These are phyloP conservation scores for Gynostemma pentaphyllum DNA, from an alignment of 306 rosid genomes.

Conservation along the genomic window DNA sequence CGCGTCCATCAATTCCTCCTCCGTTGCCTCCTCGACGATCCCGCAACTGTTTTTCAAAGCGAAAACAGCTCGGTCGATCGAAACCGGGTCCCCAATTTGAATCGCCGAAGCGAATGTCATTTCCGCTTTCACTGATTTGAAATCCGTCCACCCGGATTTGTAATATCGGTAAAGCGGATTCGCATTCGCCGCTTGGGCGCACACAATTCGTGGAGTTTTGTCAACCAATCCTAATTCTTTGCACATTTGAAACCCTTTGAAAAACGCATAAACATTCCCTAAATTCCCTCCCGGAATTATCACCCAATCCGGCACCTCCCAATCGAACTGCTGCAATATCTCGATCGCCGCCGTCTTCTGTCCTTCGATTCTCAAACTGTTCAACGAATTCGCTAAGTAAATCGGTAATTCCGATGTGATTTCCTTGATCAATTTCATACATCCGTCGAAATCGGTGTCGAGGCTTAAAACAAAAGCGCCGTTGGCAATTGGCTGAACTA, in stretches of 20 bases:
- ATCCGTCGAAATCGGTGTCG: conserved; percentile 4
- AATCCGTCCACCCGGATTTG: conserved; percentile 1
- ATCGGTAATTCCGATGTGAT: conserved; percentile 1
- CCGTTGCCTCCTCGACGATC: conserved; percentile 1
- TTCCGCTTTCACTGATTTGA: not conserved
- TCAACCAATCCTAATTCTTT: conserved; percentile 1
- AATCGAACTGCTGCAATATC: conserved; percentile 1
- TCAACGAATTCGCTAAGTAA: conserved; percentile 1
- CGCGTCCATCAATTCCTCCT: conserved; percentile 6
- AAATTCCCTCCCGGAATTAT: not conserved
- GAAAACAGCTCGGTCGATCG: not conserved
- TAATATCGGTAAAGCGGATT: conserved; percentile 1
- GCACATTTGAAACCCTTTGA: conserved; percentile 4
- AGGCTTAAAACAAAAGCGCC: conserved; percentile 7
- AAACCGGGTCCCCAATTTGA: conserved; percentile 2
- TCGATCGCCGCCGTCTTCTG: conserved; percentile 3
- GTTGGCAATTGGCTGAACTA: conserved; percentile 1
- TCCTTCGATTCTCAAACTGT: conserved; percentile 1
- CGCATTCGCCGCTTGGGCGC: conserved; percentile 2
- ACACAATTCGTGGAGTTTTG: not conserved
- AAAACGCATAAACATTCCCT: not conserved
- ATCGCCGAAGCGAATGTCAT: not conserved
- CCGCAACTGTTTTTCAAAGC: not conserved
- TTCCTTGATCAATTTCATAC: not conserved
- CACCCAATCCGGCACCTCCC: conserved; percentile 3